These are phyloP conservation scores for Torulaspora quercuum DNA, from an alignment of 805 yeast species.

Conservation along the genomic window DNA sequence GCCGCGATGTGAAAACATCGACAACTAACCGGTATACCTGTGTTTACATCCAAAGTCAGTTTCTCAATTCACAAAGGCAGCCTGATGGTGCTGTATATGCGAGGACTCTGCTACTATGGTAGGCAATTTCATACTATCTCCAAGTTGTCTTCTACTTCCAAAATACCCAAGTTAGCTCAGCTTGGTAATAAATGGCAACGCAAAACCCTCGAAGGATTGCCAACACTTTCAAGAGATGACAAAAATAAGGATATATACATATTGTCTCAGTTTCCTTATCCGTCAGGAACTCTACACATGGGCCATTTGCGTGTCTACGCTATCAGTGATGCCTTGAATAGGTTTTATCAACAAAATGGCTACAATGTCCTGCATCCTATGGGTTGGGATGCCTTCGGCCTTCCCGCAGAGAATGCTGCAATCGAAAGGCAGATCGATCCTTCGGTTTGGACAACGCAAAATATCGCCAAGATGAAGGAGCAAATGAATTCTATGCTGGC, in stretches of 20 bases:
- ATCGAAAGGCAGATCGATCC: conserved; percentile 80
- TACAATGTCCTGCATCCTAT: conserved; percentile 84
- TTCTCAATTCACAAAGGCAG: too few species aligned
- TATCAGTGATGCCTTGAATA: conserved; percentile 76
- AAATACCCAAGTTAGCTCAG: conserved; percentile 14
- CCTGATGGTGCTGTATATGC: too few species aligned
- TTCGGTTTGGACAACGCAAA: conserved; percentile 72
- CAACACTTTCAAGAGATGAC: conserved; percentile 5
- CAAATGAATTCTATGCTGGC: conserved; percentile 78
- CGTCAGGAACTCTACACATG: conserved; percentile 88
- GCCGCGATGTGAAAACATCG: too few species aligned
- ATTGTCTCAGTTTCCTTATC: conserved; percentile 92
- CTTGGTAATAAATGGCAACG: conserved; percentile 32
- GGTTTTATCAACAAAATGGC: conserved; percentile 76
- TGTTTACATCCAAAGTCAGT: too few species aligned
- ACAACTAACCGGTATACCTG: too few species aligned
- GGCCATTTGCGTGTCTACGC: conserved; percentile 94
- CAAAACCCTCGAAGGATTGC: conserved; percentile 21
- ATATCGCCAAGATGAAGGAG: conserved; percentile 79
- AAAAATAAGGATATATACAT: conserved; percentile 43
- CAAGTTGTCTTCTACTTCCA: conserved; percentile 3
- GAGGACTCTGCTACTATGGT: conserved; percentile 1
- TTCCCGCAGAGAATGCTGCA: conserved; percentile 98
- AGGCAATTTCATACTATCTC: conserved; percentile 4
- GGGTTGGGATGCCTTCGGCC: conserved; percentile 99